These are phyloP conservation scores for Neofusicoccum ribis DNA, from an alignment of 2,329 filamentous ascomycete genomes.

Conservation along the genomic window DNA sequence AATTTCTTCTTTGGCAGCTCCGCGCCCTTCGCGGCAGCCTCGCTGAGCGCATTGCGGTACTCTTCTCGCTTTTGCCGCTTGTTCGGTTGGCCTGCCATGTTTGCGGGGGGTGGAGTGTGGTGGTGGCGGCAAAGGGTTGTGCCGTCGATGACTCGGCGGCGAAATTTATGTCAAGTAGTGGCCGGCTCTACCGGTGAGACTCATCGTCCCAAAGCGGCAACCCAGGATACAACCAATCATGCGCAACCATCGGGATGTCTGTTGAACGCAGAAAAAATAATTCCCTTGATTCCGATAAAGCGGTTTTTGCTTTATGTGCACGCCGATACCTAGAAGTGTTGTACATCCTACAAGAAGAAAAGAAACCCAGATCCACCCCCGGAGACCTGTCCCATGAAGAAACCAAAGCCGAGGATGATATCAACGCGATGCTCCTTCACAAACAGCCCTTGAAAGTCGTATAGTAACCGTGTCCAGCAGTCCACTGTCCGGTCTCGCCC, in stretches of 20 bases:
- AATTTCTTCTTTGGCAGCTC: conserved; percentile 90
- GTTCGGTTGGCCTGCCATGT: conserved; percentile 37
- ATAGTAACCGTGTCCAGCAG: not conserved
- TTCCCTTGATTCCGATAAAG: conserved; percentile 11
- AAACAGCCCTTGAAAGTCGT: conserved; percentile 6
- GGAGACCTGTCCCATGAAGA: conserved; percentile 14
- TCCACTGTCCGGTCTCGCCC: conserved; percentile 5
- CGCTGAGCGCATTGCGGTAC: conserved; percentile 39
- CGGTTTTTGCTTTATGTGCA: conserved; percentile 19
- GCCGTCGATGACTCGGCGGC: conserved; percentile 11
- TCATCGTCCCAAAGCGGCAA: conserved; percentile 11
- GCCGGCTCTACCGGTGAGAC: not conserved
- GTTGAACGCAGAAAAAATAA: not conserved
- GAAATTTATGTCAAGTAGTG: conserved; percentile 8
- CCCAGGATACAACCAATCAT: not conserved
- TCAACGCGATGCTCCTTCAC: conserved; percentile 13
- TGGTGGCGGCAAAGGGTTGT: conserved; percentile 11
- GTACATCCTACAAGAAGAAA: conserved; percentile 18
- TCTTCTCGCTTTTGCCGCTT: conserved; percentile 49
- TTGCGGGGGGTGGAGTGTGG: conserved; percentile 3
- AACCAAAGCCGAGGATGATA: conserved; percentile 20
- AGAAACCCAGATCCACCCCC: conserved; percentile 13
- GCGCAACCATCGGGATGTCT: not conserved
- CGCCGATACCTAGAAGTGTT: conserved; percentile 17
- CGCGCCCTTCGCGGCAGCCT: conserved; percentile 58